Conservation (phyloP, 1,139 yeast genomes). For the Sugiyamaella grinbergsii region DNA sequence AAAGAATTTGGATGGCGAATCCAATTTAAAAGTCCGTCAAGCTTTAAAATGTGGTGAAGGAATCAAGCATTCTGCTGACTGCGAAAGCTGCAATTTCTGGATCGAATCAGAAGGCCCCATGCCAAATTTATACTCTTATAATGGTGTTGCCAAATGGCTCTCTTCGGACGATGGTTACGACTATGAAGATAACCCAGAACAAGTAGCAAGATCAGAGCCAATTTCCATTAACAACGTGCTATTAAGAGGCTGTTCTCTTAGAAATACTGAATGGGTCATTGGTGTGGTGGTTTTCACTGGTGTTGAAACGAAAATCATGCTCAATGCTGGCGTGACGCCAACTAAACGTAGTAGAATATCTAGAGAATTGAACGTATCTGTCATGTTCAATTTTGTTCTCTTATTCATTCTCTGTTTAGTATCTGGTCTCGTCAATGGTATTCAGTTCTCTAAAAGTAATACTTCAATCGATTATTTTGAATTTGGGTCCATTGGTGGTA, state of each 20-base stretch:
- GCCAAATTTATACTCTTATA: constrained; percentile 77
- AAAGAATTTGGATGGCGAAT: constrained; percentile 94
- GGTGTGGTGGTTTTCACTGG: constrained; percentile 92
- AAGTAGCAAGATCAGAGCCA: constrained; percentile 54
- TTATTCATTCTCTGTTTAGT: constrained; percentile 78
- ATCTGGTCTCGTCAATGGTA: constrained; percentile 81
- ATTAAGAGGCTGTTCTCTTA: constrained; percentile 80
- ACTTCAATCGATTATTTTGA: constrained; percentile 74
- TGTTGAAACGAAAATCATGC: constrained; percentile 85
- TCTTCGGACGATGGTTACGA: constrained; percentile 24
- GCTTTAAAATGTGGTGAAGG: constrained; percentile 70
- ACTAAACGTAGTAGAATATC: constrained; percentile 83
- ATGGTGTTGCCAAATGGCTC: constrained; percentile 75
- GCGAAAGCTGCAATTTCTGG: constrained; percentile 76
- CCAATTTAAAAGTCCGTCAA: constrained; percentile 81
- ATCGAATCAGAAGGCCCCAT: constrained; percentile 92
- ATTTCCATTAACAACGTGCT: constrained; percentile 76
- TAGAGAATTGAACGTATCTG: constrained; percentile 79
- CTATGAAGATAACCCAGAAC: constrained; percentile 26
- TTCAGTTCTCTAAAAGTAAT: constrained; percentile 49
- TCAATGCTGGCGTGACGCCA: constrained; percentile 91
- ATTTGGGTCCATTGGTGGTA: constrained; percentile 61
- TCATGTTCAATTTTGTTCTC: constrained; percentile 71
- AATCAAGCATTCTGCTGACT: constrained; percentile 67
- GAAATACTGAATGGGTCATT: constrained; percentile 93